Percentiles rank a stretch among this genome's conserved stretches.
phyloP scores from a whole-genome alignment of 768 basidiomycete genomes.

The Chalciporus pseudorubinellus region DNA sequence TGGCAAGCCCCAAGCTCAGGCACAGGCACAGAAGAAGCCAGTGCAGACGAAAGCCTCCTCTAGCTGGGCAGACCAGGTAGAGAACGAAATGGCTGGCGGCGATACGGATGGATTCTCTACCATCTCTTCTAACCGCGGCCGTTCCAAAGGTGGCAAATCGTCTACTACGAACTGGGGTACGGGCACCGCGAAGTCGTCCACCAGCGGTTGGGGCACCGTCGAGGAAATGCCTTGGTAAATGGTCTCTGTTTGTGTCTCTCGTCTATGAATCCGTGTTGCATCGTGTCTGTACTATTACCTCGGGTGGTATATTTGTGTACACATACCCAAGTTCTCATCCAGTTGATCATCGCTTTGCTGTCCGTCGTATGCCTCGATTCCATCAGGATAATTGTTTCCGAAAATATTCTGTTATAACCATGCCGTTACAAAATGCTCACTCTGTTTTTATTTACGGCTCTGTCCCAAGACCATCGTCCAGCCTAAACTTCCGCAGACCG shows the following conservation, averaged over 20 bases:
- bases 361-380: neutral
- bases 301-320: neutral
- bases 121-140: slow-evolving; percentile 12
- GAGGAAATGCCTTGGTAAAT: slow-evolving; percentile 25
- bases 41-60: slow-evolving; percentile 1
- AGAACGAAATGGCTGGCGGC: slow-evolving; percentile 8
- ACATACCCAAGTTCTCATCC: neutral
- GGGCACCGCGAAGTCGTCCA: slow-evolving; percentile 16
- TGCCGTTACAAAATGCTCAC: neutral
- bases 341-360: neutral
- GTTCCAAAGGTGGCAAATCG: slow-evolving; percentile 11
- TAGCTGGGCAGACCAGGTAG: slow-evolving; percentile 31
- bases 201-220: slow-evolving; percentile 27
- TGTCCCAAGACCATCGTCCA: slow-evolving; percentile 36
- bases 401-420: neutral
- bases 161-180: slow-evolving; percentile 9
- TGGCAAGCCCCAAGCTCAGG: slow-evolving; percentile 1
- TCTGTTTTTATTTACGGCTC: slow-evolving; percentile 1
- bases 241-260: neutral
- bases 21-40: slow-evolving; percentile 9
- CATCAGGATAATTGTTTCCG: neutral
- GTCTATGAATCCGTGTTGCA: neutral
- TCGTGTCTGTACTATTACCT: slow-evolving; percentile 6
- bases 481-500: slow-evolving; percentile 41
- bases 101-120: neutral